These are phyloP conservation scores for Tuber borchii DNA, from an alignment of 495 filamentous ascomycete genomes.

Conservation along the genomic window DNA sequence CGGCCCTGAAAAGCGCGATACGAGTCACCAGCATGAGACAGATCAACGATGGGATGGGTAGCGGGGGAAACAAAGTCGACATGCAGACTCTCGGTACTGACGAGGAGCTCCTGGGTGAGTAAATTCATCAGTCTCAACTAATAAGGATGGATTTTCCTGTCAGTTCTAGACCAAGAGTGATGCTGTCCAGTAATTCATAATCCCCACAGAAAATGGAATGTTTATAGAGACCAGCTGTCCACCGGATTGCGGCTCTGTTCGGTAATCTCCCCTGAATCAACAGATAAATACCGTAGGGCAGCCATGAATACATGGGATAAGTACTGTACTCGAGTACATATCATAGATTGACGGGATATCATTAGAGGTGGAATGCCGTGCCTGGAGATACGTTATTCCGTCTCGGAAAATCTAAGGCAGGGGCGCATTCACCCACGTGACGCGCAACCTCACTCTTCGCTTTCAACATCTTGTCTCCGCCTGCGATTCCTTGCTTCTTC, in stretches of 20 bases:
- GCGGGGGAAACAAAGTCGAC: neutral
- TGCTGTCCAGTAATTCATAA: neutral
- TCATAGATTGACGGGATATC: neutral
- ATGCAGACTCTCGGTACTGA: neutral
- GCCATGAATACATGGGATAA: neutral
- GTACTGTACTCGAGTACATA: neutral
- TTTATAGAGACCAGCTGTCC: neutral
- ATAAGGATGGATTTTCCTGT: neutral
- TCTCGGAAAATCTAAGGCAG: conserved; percentile 6
- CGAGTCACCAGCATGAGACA: neutral
- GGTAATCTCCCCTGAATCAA: neutral
- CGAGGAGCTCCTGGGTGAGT: neutral
- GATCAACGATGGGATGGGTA: neutral
- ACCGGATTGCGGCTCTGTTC: neutral
- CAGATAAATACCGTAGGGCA: neutral
- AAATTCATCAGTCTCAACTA: neutral
- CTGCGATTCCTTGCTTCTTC: neutral
- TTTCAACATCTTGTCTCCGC: neutral
- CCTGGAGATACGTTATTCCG: conserved; percentile 3
- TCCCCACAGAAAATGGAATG: neutral
- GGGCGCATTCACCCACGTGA: conserved; percentile 13
- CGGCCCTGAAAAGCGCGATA: neutral
- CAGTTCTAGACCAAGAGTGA: neutral
- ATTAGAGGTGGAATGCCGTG: neutral
- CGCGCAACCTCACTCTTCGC: conserved; percentile 15